These are phyloP conservation scores for Penstemon davidsonii DNA, from an alignment of 257 asterid genomes.

Conservation along the genomic window DNA sequence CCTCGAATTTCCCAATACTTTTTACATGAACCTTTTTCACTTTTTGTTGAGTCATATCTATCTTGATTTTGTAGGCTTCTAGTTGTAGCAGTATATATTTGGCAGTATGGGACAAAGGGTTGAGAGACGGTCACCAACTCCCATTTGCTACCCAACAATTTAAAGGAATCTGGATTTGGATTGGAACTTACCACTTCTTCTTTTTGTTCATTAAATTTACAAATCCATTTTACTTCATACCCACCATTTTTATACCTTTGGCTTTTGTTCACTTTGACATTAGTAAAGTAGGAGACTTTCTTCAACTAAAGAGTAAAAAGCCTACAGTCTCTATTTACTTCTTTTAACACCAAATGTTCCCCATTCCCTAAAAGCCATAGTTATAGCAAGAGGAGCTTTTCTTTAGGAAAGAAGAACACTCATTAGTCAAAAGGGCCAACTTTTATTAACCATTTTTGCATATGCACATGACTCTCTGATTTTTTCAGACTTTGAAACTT, in stretches of 20 bases:
- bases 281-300: slow-evolving; percentile 27
- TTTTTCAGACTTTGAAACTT: slow-evolving; percentile 31
- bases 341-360: slow-evolving; percentile 46
- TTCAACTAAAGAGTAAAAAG: slow-evolving; percentile 30
- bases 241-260: slow-evolving; percentile 33
- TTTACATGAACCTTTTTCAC: slow-evolving; percentile 38
- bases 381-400: slow-evolving; percentile 35
- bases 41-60: slow-evolving; percentile 30
- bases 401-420: slow-evolving; percentile 29
- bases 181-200: slow-evolving; percentile 22
- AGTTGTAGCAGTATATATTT: slow-evolving; percentile 27
- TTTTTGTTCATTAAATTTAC: slow-evolving; percentile 31
- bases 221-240: background rate
- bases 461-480: slow-evolving; percentile 36
- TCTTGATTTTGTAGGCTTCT: background rate
- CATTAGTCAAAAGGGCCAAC: slow-evolving; percentile 48
- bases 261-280: slow-evolving; percentile 42
- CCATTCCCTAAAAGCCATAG: slow-evolving; percentile 47
- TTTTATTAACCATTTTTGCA: slow-evolving; percentile 34
- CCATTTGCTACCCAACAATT: slow-evolving; percentile 52
- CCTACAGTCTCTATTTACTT: slow-evolving; percentile 29
- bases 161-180: slow-evolving; percentile 32
- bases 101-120: slow-evolving; percentile 34
- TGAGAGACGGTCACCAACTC: slow-evolving; percentile 63
- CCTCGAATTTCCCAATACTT: slow-evolving; percentile 36